These are phyloP conservation scores for Penicillium sp. DNA, from an alignment of 2,329 filamentous ascomycete species.

Conservation along the genomic window DNA sequence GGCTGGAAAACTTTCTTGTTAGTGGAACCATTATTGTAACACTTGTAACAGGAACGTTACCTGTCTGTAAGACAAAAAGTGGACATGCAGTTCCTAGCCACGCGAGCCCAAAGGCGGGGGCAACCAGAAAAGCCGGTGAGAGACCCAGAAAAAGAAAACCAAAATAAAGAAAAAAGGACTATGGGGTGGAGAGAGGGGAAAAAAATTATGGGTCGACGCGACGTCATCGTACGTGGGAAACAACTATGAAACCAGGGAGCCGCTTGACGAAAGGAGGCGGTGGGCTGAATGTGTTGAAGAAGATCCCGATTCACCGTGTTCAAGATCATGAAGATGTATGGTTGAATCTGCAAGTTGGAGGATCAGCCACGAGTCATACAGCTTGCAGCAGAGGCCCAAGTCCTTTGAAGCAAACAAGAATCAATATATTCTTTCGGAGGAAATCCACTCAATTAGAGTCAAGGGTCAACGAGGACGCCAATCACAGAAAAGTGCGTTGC, in stretches of 20 bases:
- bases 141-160: neutral
- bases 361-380: constrained; percentile 16
- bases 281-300: neutral
- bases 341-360: constrained; percentile 5
- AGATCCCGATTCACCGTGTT: constrained; percentile 5
- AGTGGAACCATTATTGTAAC: constrained; percentile 23
- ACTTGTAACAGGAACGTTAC: constrained; percentile 16
- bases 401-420: constrained; percentile 4
- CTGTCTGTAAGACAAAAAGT: constrained; percentile 16
- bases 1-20: constrained; percentile 18
- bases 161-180: neutral
- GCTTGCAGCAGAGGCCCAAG: constrained; percentile 8
- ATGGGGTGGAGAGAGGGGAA: neutral
- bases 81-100: constrained; percentile 16
- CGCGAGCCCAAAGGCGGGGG: constrained; percentile 19
- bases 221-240: constrained; percentile 22
- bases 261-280: neutral
- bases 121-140: constrained; percentile 21
- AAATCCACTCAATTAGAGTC: neutral
- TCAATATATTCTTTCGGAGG: neutral
- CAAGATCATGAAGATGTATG: constrained; percentile 1
- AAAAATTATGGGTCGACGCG: constrained; percentile 6
- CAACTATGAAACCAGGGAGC: constrained; percentile 1
- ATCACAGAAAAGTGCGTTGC: neutral
- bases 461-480: neutral